Evolutionary conservation across 139 green algal species (phyloP), one percentile per base, ranked within the genome.

Genomic region (Volvox reticuliferus): DNA sequence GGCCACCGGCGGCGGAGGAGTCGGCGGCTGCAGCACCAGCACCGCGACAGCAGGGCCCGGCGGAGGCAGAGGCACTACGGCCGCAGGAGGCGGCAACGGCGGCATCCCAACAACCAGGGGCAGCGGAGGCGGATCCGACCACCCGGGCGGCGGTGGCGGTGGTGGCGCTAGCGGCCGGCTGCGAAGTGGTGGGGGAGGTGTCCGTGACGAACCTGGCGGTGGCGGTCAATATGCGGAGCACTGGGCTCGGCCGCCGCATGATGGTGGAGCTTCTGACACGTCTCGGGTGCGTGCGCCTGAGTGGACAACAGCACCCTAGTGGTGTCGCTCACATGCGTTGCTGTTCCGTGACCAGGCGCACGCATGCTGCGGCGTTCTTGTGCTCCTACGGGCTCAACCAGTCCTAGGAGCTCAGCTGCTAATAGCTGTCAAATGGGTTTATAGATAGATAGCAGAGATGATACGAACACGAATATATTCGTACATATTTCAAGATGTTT

Each of bases 131-230:
- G 24, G 78, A 37, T 55, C 50, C 26, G 0, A 12, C 22, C 26
- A 17, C 80, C 50, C 24, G 20, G 78, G 24, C 3, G 22, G 9
- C 13, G 22, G 44, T 55, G 44, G 44, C 44, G 44, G 67, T 78
- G 37, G 69, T 76, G 44, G 86, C 50, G 19, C 86, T 90, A 55
- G 86, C 73, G 30, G 73, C 83, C 37, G 91, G 91, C 20, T 88
- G 81, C 62, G 88, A 91, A 36, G 91, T 33, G 63, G 88, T 37
- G 0, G 91, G 91, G 80, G 91, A 93, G 77, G 91, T 78, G 30
- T 82, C 88, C 13, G 50, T 90, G 21, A 90, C 86, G 32, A 90
- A 90, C 73, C 73, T 79, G 55, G 65, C 33, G 24, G 30, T 86
- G 75, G 44, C 33, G 33, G 13, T 24, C 6, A 24, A 0, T 33